Evolutionary conservation across 768 basidiomycete species (phyloP), one percentile per base, ranked within the genome.

Genomic region (Lentinula detonsa): DNA sequence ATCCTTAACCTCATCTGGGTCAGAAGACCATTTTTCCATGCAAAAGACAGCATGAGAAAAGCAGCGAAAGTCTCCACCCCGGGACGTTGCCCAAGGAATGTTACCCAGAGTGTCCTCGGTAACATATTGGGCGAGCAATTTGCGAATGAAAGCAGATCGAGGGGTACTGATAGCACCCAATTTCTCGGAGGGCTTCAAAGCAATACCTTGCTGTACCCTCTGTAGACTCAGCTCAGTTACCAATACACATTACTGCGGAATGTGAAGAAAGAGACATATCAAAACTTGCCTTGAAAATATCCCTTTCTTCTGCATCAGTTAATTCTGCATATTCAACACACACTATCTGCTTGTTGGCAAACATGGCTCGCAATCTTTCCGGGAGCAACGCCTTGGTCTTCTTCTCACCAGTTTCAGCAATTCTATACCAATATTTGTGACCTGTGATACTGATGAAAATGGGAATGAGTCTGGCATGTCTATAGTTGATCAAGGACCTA

Each of bases 161-260:
- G 83, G 78, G 0, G 84, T 82, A 57, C 75, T 81, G 61, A 84
- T 75, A 0, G 88, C 89, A 67, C 88, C 85, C 10, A 92, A 74
- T 68, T 86, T 87, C 67, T 91, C 90, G 80, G 70, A 23, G 51
- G 9, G 39, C 42, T 45, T 57, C 13, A 62, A 75, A 0, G 90
- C 88, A 79, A 91, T 86, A 6, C 90, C 90, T 3, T 89, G 76
- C 71, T 91, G 90, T 6, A 91, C 90, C 53, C 90, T 79, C 87
- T 91, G 62, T 16, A 34, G 42, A 11, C 13, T 40, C 11, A 11
- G 2, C 4, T 5, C 13, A 18, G 46, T 59, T 21, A 28, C 18
- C 18, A 15, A n/a, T 33, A 23, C 10, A 8, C 28, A 28, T 28
- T 28, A 28, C 28, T 28, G 28, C 3, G 3, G 3, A 28, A 28